These are phyloP conservation scores for Sporisorium iseilematis-ciliati DNA, from an alignment of 1,284 basidiomycete genomes.

Conservation along the genomic window DNA sequence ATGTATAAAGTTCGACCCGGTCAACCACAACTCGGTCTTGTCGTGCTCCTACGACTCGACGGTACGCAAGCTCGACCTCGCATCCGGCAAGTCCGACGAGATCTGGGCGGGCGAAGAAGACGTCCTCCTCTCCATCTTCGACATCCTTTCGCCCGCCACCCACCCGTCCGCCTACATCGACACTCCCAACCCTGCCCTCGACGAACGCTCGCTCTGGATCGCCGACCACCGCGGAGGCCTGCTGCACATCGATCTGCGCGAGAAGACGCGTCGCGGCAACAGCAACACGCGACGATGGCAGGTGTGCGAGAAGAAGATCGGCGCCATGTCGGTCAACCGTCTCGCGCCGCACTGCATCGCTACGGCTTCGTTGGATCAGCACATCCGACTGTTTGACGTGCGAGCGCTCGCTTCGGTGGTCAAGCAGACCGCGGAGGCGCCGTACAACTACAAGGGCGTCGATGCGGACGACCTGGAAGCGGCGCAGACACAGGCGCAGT, in stretches of 20 bases:
- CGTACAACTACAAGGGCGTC: conserved; percentile 52
- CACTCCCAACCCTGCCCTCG: conserved; percentile 49
- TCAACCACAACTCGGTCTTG: conserved; percentile 52
- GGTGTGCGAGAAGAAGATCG: conserved; percentile 68
- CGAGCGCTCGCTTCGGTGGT: conserved; percentile 48
- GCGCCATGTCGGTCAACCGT: conserved; percentile 65
- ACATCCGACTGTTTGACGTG: conserved; percentile 65
- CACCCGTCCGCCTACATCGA: conserved; percentile 51
- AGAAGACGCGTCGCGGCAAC: conserved; percentile 29
- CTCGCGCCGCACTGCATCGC: conserved; percentile 58
- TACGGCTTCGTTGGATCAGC: conserved; percentile 65
- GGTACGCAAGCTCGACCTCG: conserved; percentile 58
- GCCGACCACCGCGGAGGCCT: conserved; percentile 67
- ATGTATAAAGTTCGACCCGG: conserved; percentile 65
- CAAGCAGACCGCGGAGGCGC: conserved; percentile 43
- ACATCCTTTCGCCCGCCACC: conserved; percentile 58
- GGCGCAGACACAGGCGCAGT: conserved; percentile 50
- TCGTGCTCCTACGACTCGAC: conserved; percentile 64
- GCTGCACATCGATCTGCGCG: conserved; percentile 61
- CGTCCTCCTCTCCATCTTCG: conserved; percentile 65
- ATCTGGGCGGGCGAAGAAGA: conserved; percentile 59
- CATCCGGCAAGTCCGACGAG: conserved; percentile 42
- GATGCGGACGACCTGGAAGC: conserved; percentile 48
- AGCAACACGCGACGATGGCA: conserved; percentile 59
- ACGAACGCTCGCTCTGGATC: conserved; percentile 64